Base-by-base conservation (phyloP, 2,329 filamentous ascomycete species). In the Acrodontium crateriforme region DNA sequence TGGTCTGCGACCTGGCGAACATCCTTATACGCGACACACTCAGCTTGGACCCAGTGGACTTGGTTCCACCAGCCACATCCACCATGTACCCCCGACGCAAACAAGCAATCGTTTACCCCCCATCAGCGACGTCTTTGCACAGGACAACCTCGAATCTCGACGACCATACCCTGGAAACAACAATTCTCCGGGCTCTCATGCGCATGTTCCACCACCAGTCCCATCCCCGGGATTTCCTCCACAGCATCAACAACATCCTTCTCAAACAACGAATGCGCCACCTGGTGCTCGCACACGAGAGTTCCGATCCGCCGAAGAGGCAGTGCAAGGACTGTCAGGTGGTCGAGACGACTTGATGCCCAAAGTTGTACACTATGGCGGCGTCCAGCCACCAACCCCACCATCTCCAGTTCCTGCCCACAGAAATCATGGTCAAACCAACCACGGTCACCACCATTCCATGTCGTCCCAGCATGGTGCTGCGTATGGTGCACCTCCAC, bases 291-390 rank as follows among this genome's bases (percentile, higher is more conserved):
- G 87, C 34, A 65, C 75, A 8, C 71, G 87, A 32, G 89, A 95
- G 50, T 95, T 92, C 57, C 80, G 84, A 45, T 94, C 87, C 3
- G 89, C 89, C 9, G 89, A 98, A 53, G 89, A 98, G 51, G 89
- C 83, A 3, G 85, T 95, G 35, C 80, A 82, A 32, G 82, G 89
- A 39, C 59, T 98, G 37, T 77, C 85, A 4, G 85, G 83, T 27
- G 89, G 89, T n/a, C 74, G 89, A 32, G 78, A 92, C 32, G 89
- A 98, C 34, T 65, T 95, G 9, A 65, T 94, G 27, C 89, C 89
- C 13, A 89, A 87, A 55, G 73, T 95, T 32, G 82, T 98, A 9
- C 89, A 95, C 56, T 98, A 98, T 53, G 83, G 80, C 20, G 83
- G 84, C 25, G 83, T 91, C 49, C 87, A 93, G 53, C 85, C 87